Evolutionary conservation across 257 asterid species (phyloP).

Genomic region (Nicotiana paniculata): DNA sequence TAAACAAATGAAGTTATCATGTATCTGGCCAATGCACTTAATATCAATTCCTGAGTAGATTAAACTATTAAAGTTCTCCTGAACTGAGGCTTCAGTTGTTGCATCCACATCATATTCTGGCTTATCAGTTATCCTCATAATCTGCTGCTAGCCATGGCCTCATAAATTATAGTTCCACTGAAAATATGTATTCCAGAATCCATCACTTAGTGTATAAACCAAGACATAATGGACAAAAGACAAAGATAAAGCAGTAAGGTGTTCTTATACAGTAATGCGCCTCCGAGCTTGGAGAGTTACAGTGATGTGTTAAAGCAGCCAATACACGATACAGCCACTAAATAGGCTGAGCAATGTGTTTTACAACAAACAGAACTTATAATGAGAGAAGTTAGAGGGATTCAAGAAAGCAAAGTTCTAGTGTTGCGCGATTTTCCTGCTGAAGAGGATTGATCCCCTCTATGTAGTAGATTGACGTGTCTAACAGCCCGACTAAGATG

Average conservation of each 20-base stretch:
- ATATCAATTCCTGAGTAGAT: neutral
- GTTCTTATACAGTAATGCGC: neutral
- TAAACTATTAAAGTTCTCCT: neutral
- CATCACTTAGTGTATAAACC: neutral
- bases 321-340: neutral
- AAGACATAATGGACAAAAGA: neutral
- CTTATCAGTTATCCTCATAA: neutral
- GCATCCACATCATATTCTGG: neutral
- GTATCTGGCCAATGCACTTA: neutral
- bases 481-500: neutral
- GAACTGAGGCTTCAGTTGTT: neutral
- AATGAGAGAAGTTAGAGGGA: neutral
- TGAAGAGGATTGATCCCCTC: neutral
- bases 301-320: neutral
- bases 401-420: neutral
- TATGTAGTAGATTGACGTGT: neutral
- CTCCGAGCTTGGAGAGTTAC: neutral
- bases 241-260: neutral
- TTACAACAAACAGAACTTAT: neutral
- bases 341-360: neutral
- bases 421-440: neutral
- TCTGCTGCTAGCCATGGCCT: neutral
- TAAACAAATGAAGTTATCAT: neutral
- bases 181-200: neutral
- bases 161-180: neutral